phyloP scores from a whole-genome alignment of 805 yeast genomes.

The Brettanomyces anomalus region DNA sequence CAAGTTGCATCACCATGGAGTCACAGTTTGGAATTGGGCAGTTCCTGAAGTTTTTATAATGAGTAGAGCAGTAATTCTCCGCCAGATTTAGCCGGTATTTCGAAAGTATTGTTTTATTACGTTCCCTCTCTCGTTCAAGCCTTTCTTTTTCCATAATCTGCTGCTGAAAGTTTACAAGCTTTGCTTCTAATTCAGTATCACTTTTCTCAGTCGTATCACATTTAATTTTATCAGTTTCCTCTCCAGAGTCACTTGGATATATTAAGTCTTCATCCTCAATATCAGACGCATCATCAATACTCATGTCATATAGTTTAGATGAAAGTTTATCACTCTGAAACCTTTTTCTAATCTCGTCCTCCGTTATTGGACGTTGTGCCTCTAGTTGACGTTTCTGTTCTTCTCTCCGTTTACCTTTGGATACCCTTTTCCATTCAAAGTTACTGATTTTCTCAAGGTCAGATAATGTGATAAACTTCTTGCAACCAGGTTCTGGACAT shows the following conservation, averaged over 20 bases:
- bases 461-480: slow-evolving; percentile 30
- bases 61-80: slow-evolving; percentile 43
- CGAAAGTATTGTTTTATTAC: slow-evolving; percentile 20
- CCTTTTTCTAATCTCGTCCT: slow-evolving; percentile 14
- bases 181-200: slow-evolving; percentile 4
- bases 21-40: slow-evolving; percentile 84
- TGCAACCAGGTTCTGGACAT: slow-evolving; percentile 61
- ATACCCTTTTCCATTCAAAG: slow-evolving; percentile 6
- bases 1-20: slow-evolving; percentile 35
- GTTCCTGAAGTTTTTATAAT: slow-evolving; percentile 45
- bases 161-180: slow-evolving; percentile 17
- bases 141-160: slow-evolving; percentile 14
- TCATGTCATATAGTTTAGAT: background rate
- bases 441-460: slow-evolving; percentile 29
- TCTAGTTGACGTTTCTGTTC: slow-evolving; percentile 3
- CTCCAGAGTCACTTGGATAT: background rate
- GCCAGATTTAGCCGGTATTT: slow-evolving; percentile 36
- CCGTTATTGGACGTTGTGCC: slow-evolving; percentile 8
- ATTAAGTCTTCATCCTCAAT: background rate
- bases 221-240: background rate
- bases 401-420: slow-evolving; percentile 8
- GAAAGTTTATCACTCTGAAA: slow-evolving; percentile 10
- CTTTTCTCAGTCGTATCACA: slow-evolving; percentile 6
- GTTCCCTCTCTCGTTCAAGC: slow-evolving; percentile 13
- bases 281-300: background rate